Conservation (phyloP, 345 rosid genomes). For the Populus euphratica region DNA sequence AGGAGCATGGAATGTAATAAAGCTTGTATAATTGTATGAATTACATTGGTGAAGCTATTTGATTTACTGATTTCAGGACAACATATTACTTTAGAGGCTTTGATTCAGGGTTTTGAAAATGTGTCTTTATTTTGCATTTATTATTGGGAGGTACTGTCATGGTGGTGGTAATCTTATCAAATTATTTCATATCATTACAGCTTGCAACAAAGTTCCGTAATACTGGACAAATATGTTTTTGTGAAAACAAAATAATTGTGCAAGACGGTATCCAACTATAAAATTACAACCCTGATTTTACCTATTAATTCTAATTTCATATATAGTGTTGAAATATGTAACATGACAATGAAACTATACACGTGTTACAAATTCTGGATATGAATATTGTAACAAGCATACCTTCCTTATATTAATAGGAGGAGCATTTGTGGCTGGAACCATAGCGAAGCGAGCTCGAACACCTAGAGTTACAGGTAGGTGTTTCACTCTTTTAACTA, state of each 20-base stretch:
- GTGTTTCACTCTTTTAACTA: no score
- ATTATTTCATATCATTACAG: conserved; percentile 40
- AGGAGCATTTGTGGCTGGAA: no score
- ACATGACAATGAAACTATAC: no score
- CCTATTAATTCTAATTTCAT: not conserved
- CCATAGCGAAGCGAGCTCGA: no score
- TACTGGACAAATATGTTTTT: conserved; percentile 96
- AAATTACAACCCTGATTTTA: not conserved
- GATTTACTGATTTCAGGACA: not conserved
- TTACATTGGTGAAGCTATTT: not conserved
- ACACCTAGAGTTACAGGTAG: no score
- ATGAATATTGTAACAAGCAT: no score
- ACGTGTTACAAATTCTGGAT: no score
- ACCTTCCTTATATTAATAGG: no score
- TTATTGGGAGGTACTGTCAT: not conserved
- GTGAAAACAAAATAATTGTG: conserved; percentile 84
- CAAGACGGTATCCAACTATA: conserved; percentile 72
- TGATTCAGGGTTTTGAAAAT: not conserved
- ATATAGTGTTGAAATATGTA: no score
- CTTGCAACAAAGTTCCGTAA: conserved; percentile 95
- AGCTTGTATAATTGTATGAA: no score
- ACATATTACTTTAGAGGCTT: not conserved
- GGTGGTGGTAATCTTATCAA: conserved; percentile 2
- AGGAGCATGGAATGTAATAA: no score
- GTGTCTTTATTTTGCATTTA: not conserved